These are phyloP conservation scores for Limnanthes douglasii DNA, from an alignment of 345 rosid genomes.

Conservation along the genomic window DNA sequence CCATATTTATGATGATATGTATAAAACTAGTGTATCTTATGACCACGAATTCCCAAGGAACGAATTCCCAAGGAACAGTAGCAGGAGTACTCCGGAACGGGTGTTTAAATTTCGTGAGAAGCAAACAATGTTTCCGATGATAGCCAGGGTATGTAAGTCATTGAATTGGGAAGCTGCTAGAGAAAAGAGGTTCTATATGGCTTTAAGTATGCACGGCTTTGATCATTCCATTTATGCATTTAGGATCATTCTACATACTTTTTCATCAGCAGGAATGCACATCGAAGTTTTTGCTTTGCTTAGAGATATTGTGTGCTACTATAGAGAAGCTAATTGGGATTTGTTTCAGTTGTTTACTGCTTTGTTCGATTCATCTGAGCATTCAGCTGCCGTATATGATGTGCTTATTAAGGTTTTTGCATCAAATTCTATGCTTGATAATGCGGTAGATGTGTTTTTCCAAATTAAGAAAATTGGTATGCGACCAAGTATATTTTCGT, in stretches of 20 bases:
- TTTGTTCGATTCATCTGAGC: slow-evolving; percentile 17
- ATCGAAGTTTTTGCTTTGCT: slow-evolving; percentile 27
- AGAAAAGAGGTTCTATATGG: slow-evolving; percentile 12
- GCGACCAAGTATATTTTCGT: slow-evolving; percentile 15
- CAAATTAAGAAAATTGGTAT: slow-evolving; percentile 18
- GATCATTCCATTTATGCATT: slow-evolving; percentile 16
- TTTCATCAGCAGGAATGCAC: slow-evolving; percentile 16
- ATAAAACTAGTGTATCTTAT: slow-evolving; percentile 6
- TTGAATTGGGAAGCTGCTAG: slow-evolving; percentile 25
- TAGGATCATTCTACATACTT: slow-evolving; percentile 18
- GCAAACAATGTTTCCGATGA: slow-evolving; percentile 11
- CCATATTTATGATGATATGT: slow-evolving; percentile 10
- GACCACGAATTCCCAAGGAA: background rate
- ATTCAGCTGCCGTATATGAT: slow-evolving; percentile 12
- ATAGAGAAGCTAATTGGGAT: slow-evolving; percentile 15
- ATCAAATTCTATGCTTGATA: slow-evolving; percentile 26
- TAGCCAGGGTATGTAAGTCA: slow-evolving; percentile 26
- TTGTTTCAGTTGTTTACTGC: slow-evolving; percentile 15
- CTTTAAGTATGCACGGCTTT: slow-evolving; percentile 14
- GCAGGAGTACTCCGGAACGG: background rate
- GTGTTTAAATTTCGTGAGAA: background rate
- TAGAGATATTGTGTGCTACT: slow-evolving; percentile 18
- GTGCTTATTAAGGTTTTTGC: slow-evolving; percentile 36
- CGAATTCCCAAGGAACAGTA: too few species aligned
- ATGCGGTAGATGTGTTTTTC: slow-evolving; percentile 18